phyloP scores from a whole-genome alignment of 192 early-diverging fungal species.

The Gigaspora rosea region DNA sequence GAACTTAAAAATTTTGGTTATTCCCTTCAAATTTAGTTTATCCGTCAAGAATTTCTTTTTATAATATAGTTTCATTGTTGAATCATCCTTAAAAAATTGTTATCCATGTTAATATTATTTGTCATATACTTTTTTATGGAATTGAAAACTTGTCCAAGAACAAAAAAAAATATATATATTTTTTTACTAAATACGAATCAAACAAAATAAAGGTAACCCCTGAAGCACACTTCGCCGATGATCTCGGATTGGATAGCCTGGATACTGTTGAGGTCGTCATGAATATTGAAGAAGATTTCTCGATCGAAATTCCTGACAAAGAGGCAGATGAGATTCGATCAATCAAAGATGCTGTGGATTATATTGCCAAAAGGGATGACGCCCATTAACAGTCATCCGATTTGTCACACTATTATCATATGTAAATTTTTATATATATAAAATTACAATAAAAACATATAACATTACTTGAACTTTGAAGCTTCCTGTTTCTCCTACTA shows the following conservation, averaged over 20 bases:
- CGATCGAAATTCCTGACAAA: conserved; percentile 95
- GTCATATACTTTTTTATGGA: not conserved
- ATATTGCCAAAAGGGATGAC: conserved; percentile 70
- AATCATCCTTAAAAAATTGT: too few relatives aligned
- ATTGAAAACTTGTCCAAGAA: not conserved
- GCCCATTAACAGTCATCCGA: too few relatives aligned
- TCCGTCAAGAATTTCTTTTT: not conserved
- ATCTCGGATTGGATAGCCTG: conserved; percentile 93
- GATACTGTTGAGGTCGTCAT: conserved; percentile 99
- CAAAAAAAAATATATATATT: not conserved
- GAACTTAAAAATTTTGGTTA: not conserved
- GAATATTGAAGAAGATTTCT: conserved; percentile 99
- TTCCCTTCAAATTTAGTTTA: not conserved
- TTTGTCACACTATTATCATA: too few relatives aligned
- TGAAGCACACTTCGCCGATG: conserved; percentile 85
- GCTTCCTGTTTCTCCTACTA: too few relatives aligned
- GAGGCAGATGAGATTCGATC: conserved; percentile 96
- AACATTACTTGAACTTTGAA: too few relatives aligned
- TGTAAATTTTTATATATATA: too few relatives aligned
- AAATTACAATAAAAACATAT: too few relatives aligned
- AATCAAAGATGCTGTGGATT: conserved; percentile 85
- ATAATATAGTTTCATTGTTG: not conserved
- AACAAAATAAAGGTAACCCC: conserved; percentile 69
- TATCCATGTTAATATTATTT: too few relatives aligned
- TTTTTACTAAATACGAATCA: not conserved